Percentiles rank a stretch among this genome's conserved stretches.
Evolutionary conservation across 1,284 basidiomycete species (phyloP).

Genomic region (Tilletia indica): DNA sequence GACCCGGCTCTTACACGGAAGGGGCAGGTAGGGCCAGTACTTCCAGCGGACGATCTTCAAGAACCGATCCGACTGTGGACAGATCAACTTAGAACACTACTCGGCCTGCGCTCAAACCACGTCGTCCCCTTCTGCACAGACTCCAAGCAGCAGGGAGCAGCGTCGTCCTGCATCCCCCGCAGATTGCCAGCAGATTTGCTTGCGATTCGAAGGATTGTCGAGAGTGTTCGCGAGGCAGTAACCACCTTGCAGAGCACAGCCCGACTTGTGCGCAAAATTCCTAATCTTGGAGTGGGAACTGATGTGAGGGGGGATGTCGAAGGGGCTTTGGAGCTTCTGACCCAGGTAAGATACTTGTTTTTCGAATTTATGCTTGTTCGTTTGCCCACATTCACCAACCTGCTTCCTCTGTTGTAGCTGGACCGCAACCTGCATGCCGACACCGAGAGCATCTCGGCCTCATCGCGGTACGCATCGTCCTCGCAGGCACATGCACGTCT

Average conservation of each 20-base stretch:
- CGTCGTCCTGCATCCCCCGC: constrained; percentile 65
- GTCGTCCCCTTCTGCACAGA: not conserved
- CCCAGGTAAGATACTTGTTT: constrained; percentile 16
- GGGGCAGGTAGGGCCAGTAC: not conserved
- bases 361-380: not conserved
- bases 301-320: constrained; percentile 34
- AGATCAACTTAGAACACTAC: constrained; percentile 70
- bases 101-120: constrained; percentile 67
- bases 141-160: not conserved
- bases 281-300: constrained; percentile 44
- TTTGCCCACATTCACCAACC: not conserved
- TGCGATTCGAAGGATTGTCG: constrained; percentile 31
- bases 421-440: not conserved
- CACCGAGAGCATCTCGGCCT: not conserved
- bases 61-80: constrained; percentile 71
- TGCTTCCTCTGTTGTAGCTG: not conserved
- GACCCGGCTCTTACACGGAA: constrained; percentile 30
- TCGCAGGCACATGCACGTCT: not conserved
- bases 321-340: constrained; percentile 22
- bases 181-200: constrained; percentile 16
- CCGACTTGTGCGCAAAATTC: constrained; percentile 41
- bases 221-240: constrained; percentile 30
- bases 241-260: constrained; percentile 43
- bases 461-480: not conserved
- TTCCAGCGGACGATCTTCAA: constrained; percentile 58